These are phyloP conservation scores for Fragaria nilgerrensis DNA, from an alignment of 306 rosid species.

Conservation along the genomic window DNA sequence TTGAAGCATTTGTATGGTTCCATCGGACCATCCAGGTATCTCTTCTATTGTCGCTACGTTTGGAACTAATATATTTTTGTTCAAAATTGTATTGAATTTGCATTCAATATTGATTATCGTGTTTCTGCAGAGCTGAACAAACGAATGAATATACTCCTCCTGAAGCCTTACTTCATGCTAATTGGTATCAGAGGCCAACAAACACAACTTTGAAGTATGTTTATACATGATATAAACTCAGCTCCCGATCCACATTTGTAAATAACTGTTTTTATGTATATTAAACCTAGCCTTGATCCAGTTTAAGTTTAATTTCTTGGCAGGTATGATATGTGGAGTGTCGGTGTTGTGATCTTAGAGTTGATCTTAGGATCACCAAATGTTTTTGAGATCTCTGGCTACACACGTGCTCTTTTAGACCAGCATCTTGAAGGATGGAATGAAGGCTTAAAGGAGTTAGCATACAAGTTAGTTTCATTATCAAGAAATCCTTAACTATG, in stretches of 20 bases:
- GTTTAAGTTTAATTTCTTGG: constrained; percentile 15
- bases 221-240: constrained; percentile 12
- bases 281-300: constrained; percentile 19
- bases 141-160: constrained; percentile 87
- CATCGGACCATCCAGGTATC: constrained; percentile 84
- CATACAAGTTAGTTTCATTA: constrained; percentile 61
- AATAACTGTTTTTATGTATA: background rate
- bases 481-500: background rate
- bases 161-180: constrained; percentile 81
- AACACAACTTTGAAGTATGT: constrained; percentile 76
- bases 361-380: constrained; percentile 81
- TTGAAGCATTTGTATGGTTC: constrained; percentile 84
- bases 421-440: constrained; percentile 87
- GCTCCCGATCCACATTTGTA: constrained; percentile 22
- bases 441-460: constrained; percentile 77
- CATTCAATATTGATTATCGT: constrained; percentile 24
- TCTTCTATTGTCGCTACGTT: constrained; percentile 19
- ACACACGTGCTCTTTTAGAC: constrained; percentile 78
- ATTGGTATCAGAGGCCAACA: constrained; percentile 73
- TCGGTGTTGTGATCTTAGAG: constrained; percentile 93
- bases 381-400: constrained; percentile 72
- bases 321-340: constrained; percentile 99
- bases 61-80: background rate
- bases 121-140: constrained; percentile 72
- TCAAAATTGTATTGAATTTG: constrained; percentile 6